phyloP scores from a whole-genome alignment of 1,139 yeast genomes.

The Sugiyamaella pinicola region DNA sequence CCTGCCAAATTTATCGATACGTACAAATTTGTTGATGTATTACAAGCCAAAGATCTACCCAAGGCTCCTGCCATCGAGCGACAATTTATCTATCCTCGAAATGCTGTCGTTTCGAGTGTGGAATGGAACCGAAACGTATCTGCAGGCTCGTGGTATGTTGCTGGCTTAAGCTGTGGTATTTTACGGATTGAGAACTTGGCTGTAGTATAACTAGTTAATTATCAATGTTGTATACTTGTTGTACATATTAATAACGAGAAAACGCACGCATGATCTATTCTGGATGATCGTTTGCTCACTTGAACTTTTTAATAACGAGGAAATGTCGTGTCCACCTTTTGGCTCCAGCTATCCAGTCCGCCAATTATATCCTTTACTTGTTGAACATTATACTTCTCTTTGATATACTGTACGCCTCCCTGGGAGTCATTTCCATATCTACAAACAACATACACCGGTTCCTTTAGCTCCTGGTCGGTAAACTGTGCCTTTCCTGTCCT shows the following conservation, averaged over 20 bases:
- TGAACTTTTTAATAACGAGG: constrained; percentile 63
- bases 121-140: constrained; percentile 62
- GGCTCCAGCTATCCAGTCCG: constrained; percentile 75
- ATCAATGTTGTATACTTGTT: too few relatives aligned
- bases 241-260: too few relatives aligned
- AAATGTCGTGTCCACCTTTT: constrained; percentile 57
- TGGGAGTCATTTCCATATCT: constrained; percentile 93
- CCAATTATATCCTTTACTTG: constrained; percentile 70
- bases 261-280: too few relatives aligned
- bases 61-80: constrained; percentile 31
- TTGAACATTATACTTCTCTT: constrained; percentile 51
- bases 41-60: constrained; percentile 31
- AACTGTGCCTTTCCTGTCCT: constrained; percentile 13
- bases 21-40: constrained; percentile 44
- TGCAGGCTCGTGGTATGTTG: constrained; percentile 63
- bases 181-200: constrained; percentile 54
- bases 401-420: constrained; percentile 62
- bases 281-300: neutral
- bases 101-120: constrained; percentile 54
- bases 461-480: constrained; percentile 9
- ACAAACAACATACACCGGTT: constrained; percentile 58
- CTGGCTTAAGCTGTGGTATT: constrained; percentile 68
- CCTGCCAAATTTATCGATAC: constrained; percentile 32
- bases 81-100: constrained; percentile 50
- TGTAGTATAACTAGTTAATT: constrained; percentile 35